These are phyloP conservation scores for Bipolaris sorokiniana DNA, from an alignment of 2,329 filamentous ascomycete genomes.

Conservation along the genomic window DNA sequence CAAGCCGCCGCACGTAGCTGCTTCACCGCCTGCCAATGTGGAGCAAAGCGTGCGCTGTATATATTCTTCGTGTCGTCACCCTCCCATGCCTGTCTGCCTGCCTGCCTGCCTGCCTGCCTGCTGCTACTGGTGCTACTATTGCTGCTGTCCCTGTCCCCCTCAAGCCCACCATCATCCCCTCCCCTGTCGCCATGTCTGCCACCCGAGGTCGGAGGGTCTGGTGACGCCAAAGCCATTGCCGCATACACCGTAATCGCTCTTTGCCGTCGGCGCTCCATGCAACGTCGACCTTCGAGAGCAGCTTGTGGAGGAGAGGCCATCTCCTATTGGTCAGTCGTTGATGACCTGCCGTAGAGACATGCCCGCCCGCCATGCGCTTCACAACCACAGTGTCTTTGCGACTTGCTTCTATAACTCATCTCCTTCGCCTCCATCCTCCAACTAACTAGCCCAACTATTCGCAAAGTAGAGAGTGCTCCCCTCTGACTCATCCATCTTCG, in stretches of 20 bases:
- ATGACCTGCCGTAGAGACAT: constrained; percentile 25
- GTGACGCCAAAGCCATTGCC: constrained; percentile 10
- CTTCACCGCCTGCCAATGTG: constrained; percentile 36
- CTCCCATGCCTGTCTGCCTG: constrained; percentile 6
- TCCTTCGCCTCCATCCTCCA: constrained; percentile 1
- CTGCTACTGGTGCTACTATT: neutral
- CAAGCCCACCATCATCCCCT: neutral
- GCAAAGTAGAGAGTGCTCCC: constrained; percentile 13
- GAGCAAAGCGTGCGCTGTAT: constrained; percentile 26
- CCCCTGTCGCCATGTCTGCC: neutral
- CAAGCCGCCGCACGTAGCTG: constrained; percentile 14
- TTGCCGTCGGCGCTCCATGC: constrained; percentile 9
- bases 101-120: constrained; percentile 5
- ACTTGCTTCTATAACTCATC: constrained; percentile 18
- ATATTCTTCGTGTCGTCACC: constrained; percentile 14
- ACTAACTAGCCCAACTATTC: constrained; percentile 12
- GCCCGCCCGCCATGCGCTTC: constrained; percentile 22
- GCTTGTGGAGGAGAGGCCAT: constrained; percentile 33
- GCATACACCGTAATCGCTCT: constrained; percentile 15
- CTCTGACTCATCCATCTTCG: constrained; percentile 25
- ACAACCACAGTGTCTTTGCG: constrained; percentile 13
- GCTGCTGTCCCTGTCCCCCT: neutral
- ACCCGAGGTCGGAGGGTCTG: constrained; percentile 1
- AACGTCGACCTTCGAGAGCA: constrained; percentile 29
- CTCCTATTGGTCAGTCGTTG: constrained; percentile 35